These are phyloP conservation scores for Niveomyces coronatus DNA, from an alignment of 2,329 filamentous ascomycete genomes.

Conservation along the genomic window DNA sequence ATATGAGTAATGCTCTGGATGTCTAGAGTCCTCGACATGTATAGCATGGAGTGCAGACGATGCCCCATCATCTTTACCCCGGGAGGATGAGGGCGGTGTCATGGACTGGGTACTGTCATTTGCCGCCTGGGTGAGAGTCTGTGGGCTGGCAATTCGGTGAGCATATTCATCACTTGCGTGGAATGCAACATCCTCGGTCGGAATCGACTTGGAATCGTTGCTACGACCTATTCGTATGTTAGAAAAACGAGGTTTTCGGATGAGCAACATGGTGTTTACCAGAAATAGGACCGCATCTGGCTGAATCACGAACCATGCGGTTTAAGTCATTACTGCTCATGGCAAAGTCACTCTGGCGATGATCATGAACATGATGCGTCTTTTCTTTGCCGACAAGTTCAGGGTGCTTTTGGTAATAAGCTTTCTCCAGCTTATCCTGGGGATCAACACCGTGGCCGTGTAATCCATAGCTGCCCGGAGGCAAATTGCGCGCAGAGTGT, in stretches of 20 bases:
- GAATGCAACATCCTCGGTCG: constrained; percentile 85
- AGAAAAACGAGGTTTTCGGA: not conserved
- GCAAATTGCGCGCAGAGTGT: constrained; percentile 59
- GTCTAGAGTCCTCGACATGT: constrained; percentile 58
- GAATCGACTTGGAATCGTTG: constrained; percentile 57
- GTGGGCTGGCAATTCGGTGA: constrained; percentile 63
- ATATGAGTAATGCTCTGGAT: constrained; percentile 28
- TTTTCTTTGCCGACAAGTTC: constrained; percentile 69
- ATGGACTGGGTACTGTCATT: constrained; percentile 6
- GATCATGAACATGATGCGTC: constrained; percentile 41
- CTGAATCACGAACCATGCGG: constrained; percentile 69
- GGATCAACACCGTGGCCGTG: constrained; percentile 74
- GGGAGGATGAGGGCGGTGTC: not conserved
- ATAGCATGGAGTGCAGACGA: constrained; percentile 48
- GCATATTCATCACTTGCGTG: constrained; percentile 77
- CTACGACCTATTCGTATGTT: constrained; percentile 48
- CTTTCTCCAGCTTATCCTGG: constrained; percentile 76
- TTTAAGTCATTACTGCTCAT: constrained; percentile 86
- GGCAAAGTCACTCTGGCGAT: constrained; percentile 60
- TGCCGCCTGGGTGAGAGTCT: constrained; percentile 27
- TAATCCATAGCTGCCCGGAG: constrained; percentile 85
- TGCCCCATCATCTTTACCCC: constrained; percentile 16
- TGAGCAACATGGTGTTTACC: not conserved
- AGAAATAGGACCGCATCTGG: constrained; percentile 30
- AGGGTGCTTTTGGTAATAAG: constrained; percentile 88